Percentiles rank a stretch among this genome's conserved stretches.
Conservation (phyloP, 306 rosid genomes). For the Vigna angularis region DNA sequence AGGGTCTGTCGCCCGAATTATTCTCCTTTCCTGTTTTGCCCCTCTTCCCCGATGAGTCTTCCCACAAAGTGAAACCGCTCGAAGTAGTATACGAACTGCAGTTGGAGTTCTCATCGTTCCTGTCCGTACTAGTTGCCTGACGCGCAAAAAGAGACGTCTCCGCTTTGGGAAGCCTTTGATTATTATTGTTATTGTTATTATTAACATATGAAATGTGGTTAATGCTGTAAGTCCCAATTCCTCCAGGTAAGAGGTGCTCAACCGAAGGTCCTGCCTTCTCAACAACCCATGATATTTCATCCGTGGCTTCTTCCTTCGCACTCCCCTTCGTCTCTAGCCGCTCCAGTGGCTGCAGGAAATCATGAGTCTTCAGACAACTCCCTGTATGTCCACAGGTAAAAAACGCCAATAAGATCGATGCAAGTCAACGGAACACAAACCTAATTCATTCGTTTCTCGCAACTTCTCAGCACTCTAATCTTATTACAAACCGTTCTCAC, state of each 20-base stretch:
- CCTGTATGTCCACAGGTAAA: conserved; percentile 57
- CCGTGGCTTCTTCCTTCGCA: conserved; percentile 72
- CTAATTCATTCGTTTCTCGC: background rate
- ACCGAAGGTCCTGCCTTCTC: conserved; percentile 62
- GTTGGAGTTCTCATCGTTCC: conserved; percentile 84
- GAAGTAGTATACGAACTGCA: conserved; percentile 79
- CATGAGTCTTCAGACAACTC: conserved; percentile 81
- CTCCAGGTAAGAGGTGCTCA: conserved; percentile 91
- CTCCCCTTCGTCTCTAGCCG: conserved; percentile 53
- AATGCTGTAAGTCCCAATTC: conserved; percentile 94
- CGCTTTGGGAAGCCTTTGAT: conserved; percentile 78
- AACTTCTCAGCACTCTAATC: too few relatives aligned
- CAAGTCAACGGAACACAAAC: conserved; percentile 14
- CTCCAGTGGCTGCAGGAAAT: conserved; percentile 93
- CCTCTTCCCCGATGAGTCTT: conserved; percentile 73
- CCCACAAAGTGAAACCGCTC: conserved; percentile 95
- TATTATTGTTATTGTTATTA: conserved; percentile 42
- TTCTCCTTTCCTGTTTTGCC: conserved; percentile 97
- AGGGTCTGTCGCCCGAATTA: conserved; percentile 57
- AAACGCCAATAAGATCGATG: conserved; percentile 26
- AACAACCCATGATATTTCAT: conserved; percentile 58
- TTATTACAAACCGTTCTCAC: too few relatives aligned
- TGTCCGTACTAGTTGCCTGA: conserved; percentile 64
- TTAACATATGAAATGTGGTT: conserved; percentile 75
- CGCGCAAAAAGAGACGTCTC: conserved; percentile 68